A percentile compares a stretch with the other conserved stretches of the same genome.
These are phyloP conservation scores for Arthrobotrys megalospora DNA, from an alignment of 2,329 filamentous ascomycete genomes.

Conservation along the genomic window DNA sequence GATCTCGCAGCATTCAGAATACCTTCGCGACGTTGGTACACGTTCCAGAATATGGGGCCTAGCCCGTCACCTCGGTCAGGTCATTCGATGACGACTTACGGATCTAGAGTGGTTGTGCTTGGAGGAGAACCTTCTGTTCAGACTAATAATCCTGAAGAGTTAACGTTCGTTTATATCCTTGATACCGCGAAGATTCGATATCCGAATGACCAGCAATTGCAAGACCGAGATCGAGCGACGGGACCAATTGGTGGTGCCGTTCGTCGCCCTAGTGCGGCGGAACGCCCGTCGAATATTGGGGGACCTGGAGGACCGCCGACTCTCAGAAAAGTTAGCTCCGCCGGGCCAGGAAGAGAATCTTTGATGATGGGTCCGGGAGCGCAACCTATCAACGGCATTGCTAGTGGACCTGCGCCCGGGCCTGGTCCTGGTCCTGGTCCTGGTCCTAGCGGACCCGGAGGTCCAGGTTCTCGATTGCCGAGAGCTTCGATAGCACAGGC, in stretches of 20 bases:
- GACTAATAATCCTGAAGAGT: constrained; percentile 82
- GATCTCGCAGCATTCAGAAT: constrained; percentile 90
- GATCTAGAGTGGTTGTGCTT: constrained; percentile 91
- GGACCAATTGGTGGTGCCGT: constrained; percentile 22
- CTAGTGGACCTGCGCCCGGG: constrained; percentile 49
- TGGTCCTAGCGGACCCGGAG: constrained; percentile 58
- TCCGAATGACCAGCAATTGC: constrained; percentile 78
- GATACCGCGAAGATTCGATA: constrained; percentile 98
- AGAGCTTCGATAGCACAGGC: constrained; percentile 74
- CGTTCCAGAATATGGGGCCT: constrained; percentile 99
- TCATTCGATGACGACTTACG: constrained; percentile 96
- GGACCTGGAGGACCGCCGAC: constrained; percentile 61
- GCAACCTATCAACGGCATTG: constrained; percentile 65
- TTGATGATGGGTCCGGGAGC: constrained; percentile 55
- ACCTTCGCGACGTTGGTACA: constrained; percentile 93
- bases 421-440: constrained; percentile 58
- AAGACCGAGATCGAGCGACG: constrained; percentile 53
- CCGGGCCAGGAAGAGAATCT: constrained; percentile 59
- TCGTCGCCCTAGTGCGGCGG: constrained; percentile 60
- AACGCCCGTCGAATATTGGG: constrained; percentile 66
- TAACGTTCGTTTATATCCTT: constrained; percentile 89
- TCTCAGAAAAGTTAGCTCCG: constrained; percentile 61
- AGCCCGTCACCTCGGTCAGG: constrained; percentile 93
- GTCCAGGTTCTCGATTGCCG: constrained; percentile 72
- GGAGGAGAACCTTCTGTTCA: constrained; percentile 95